Evolutionary conservation across 805 yeast species (phyloP).

Genomic region (Candida gorgasii): DNA sequence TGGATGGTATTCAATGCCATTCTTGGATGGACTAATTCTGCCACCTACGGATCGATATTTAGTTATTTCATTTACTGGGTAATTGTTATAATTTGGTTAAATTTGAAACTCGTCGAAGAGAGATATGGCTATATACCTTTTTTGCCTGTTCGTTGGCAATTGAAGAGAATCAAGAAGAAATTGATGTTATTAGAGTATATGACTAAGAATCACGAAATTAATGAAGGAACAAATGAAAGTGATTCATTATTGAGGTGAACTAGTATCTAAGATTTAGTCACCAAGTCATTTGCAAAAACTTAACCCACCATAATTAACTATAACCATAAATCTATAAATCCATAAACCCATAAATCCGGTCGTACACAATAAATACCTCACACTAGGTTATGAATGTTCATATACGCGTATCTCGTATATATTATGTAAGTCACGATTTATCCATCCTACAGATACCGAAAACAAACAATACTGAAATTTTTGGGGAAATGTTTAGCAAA

Average conservation of each 20-base stretch:
- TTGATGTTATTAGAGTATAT: constrained; percentile 12
- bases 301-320: too few relatives aligned
- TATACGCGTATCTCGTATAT: neutral
- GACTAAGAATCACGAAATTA: constrained; percentile 1
- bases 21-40: constrained; percentile 48
- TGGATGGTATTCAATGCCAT: constrained; percentile 50
- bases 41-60: constrained; percentile 45
- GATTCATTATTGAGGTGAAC: constrained; percentile 2
- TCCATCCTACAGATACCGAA: neutral
- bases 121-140: constrained; percentile 37
- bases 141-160: constrained; percentile 42
- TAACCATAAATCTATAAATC: too few relatives aligned
- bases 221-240: neutral
- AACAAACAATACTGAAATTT: neutral
- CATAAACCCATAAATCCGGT: too few relatives aligned
- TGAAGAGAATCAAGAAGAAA: constrained; percentile 34
- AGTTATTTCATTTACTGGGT: constrained; percentile 41
- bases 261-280: neutral
- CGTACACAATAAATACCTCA: too few relatives aligned
- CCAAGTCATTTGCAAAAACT: too few relatives aligned
- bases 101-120: constrained; percentile 35
- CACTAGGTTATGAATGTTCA: too few relatives aligned
- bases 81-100: constrained; percentile 31
- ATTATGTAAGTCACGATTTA: neutral
- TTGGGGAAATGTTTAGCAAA: too few relatives aligned